Evolutionary conservation across 148 eudicot species (phyloP).

Genomic region (Camellia granthamiana): DNA sequence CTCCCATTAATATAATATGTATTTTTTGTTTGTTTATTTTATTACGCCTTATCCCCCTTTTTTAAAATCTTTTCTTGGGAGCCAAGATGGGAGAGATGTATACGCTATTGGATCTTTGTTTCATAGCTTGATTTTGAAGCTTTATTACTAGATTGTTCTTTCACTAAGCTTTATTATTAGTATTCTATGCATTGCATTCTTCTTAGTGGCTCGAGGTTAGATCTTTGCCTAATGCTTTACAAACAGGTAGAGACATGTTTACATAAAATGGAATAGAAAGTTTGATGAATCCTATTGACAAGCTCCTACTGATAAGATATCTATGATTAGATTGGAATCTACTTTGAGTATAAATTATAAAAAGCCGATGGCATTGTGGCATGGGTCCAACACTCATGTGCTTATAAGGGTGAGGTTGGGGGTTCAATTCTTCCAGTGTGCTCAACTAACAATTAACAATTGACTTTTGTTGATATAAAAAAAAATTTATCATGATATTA

Average conservation of each 20-base stretch:
- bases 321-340: constrained; percentile 10
- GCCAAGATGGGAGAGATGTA: background rate
- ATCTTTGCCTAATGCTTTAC: constrained; percentile 12
- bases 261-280: constrained; percentile 5
- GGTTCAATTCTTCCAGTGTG: too few species aligned
- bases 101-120: constrained; percentile 4
- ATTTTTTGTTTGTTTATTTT: constrained; percentile 6
- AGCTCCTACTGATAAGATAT: background rate
- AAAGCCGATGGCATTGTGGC: too few species aligned
- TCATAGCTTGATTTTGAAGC: background rate
- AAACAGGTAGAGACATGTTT: constrained; percentile 5
- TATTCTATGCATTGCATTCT: background rate
- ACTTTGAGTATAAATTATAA: too few species aligned
- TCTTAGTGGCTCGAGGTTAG: constrained; percentile 3
- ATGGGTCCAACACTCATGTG: too few species aligned
- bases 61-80: background rate
- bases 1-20: background rate
- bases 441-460: too few species aligned
- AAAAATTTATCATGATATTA: too few species aligned
- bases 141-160: background rate
- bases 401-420: too few species aligned
- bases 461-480: too few species aligned
- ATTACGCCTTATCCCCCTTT: background rate
- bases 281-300: background rate
- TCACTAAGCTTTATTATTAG: background rate